phyloP scores from a whole-genome alignment of 306 rosid genomes.

The Macrotyloma uniflorum region DNA sequence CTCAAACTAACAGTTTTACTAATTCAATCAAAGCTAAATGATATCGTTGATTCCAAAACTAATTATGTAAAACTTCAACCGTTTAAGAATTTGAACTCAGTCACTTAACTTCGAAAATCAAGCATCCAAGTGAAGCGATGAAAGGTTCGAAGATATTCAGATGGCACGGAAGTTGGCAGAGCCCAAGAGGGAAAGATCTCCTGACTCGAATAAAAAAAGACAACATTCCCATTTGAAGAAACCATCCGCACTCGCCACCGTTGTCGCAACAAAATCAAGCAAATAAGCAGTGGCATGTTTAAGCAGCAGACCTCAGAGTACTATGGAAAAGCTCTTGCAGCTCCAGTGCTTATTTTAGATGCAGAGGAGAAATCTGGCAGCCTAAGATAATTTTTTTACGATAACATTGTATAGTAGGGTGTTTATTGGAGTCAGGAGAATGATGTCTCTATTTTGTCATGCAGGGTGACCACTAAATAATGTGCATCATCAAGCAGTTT shows the following conservation, averaged over 20 bases:
- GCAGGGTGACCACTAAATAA: conserved; percentile 88
- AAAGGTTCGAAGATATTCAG: background rate
- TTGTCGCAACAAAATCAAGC: background rate
- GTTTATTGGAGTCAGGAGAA: conserved; percentile 48
- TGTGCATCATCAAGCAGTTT: conserved; percentile 98
- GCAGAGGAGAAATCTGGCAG: conserved; percentile 38
- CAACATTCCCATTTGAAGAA: background rate
- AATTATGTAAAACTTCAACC: conserved; percentile 8
- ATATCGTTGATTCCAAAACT: background rate
- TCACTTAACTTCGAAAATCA: background rate
- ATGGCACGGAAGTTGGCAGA: background rate
- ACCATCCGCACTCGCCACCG: conserved; percentile 27
- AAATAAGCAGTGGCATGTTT: conserved; percentile 32
- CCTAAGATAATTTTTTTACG: background rate
- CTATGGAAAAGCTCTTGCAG: background rate
- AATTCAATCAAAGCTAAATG: background rate
- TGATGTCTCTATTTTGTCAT: conserved; percentile 83
- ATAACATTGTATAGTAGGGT: conserved; percentile 34
- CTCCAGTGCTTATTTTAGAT: conserved; percentile 35
- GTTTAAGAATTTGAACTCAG: background rate
- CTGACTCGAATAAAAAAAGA: background rate
- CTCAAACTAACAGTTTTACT: background rate
- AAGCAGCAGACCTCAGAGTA: conserved; percentile 31
- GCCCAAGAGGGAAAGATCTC: background rate
- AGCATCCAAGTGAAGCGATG: background rate